Conservation (phyloP, 2,329 filamentous ascomycete genomes). For the Neopestalotiopsis sp. region DNA sequence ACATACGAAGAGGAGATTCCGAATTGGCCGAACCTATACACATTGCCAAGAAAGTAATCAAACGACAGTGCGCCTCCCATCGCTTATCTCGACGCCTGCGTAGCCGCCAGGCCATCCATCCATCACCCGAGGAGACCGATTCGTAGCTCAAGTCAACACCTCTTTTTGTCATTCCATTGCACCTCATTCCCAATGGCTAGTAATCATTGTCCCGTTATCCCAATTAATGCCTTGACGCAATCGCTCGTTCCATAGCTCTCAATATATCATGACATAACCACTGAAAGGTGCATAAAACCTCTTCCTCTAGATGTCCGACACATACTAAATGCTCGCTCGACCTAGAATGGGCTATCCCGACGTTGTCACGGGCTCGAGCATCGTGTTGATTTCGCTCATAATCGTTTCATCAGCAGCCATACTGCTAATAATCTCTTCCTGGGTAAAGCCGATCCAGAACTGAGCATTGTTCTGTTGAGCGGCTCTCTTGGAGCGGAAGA, state of each 20-base stretch:
- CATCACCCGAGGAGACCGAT: neutral
- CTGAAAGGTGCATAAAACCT: neutral
- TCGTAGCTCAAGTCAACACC: neutral
- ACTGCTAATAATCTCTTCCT: slow-evolving; percentile 59
- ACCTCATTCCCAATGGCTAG: neutral
- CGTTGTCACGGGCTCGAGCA: slow-evolving; percentile 29
- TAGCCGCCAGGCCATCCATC: neutral
- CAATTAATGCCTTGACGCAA: neutral
- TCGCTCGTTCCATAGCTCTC: neutral
- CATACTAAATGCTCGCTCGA: neutral
- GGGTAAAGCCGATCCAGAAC: slow-evolving; percentile 60
- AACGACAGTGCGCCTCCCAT: neutral
- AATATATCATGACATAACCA: neutral
- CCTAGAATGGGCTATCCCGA: neutral
- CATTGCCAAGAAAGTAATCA: neutral
- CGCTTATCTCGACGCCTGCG: neutral
- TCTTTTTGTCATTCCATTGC: neutral
- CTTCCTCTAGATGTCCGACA: neutral
- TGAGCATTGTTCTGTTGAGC: slow-evolving; percentile 56
- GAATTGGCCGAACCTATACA: no score
- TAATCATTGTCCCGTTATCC: neutral
- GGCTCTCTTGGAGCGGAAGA: slow-evolving; percentile 63
- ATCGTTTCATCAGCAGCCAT: slow-evolving; percentile 64
- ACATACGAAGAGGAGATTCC: no score
- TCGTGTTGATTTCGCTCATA: slow-evolving; percentile 59